Conservation (phyloP, 140 eudicot species). For the Ambrosia hybrid region DNA sequence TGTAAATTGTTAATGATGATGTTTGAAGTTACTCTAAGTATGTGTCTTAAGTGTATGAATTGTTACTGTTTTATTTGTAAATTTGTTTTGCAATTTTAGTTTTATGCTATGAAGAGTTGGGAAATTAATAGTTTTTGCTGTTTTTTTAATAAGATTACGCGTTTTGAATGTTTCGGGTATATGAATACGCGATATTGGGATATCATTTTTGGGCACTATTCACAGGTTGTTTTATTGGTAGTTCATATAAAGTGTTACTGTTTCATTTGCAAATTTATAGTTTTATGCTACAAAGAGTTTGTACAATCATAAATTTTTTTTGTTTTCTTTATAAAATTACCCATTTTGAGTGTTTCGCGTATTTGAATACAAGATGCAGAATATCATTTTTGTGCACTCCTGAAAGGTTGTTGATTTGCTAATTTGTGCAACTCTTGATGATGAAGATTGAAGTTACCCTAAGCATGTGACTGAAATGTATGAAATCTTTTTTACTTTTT, state of each 20-base stretch:
- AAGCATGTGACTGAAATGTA: too few relatives aligned
- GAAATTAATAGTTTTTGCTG: not conserved
- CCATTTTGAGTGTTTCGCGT: not conserved
- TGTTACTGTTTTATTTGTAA: slow-evolving; percentile 8
- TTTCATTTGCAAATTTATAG: slow-evolving; percentile 15
- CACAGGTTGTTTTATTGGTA: not conserved
- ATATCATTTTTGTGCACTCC: not conserved
- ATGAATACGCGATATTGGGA: not conserved
- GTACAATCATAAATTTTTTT: not conserved
- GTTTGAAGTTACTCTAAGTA: not conserved
- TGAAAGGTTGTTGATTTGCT: not conserved
- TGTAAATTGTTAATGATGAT: too few relatives aligned
- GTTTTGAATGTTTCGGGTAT: not conserved
- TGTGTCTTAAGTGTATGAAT: slow-evolving; percentile 9
- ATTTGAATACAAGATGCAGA: not conserved
- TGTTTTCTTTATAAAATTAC: not conserved
- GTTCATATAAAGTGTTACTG: slow-evolving; percentile 1
- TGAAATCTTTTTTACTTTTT: too few relatives aligned
- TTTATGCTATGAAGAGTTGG: not conserved
- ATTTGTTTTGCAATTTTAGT: slow-evolving; percentile 20
- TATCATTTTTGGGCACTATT: slow-evolving; percentile 1
- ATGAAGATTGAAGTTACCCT: too few relatives aligned
- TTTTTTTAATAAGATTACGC: not conserved
- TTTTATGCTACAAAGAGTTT: not conserved
- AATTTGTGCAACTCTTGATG: too few relatives aligned